phyloP scores from a whole-genome alignment of 192 early-diverging fungal genomes.

The Rhizophlyctis rosea region DNA sequence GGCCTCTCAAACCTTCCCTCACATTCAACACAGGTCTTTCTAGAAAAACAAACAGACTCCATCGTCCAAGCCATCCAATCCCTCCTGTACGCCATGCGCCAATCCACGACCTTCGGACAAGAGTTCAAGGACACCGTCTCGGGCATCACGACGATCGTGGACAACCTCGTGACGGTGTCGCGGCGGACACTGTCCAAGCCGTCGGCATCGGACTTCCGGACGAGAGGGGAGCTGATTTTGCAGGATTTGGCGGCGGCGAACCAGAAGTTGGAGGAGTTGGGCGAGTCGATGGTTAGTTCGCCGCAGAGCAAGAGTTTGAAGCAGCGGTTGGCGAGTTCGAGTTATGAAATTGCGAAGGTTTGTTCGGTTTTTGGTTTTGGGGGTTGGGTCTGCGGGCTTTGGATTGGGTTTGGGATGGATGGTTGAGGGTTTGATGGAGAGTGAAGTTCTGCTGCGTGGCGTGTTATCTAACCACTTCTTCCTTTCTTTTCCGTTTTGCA shows the following conservation, averaged over 20 bases:
- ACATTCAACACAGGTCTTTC: slow-evolving; percentile 46
- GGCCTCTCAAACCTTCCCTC: neutral
- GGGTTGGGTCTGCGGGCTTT: neutral
- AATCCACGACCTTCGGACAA: slow-evolving; percentile 39
- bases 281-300: slow-evolving; percentile 43
- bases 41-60: slow-evolving; percentile 68
- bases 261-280: slow-evolving; percentile 56
- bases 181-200: slow-evolving; percentile 45
- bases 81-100: slow-evolving; percentile 62
- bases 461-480: neutral
- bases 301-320: slow-evolving; percentile 65
- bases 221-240: slow-evolving; percentile 58
- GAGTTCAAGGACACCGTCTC: slow-evolving; percentile 56
- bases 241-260: slow-evolving; percentile 51
- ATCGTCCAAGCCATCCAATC: slow-evolving; percentile 79
- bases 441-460: neutral
- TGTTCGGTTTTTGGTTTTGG: neutral
- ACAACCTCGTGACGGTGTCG: slow-evolving; percentile 51
- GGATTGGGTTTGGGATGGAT: neutral
- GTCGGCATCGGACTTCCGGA: slow-evolving; percentile 30
- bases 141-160: slow-evolving; percentile 58
- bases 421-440: neutral
- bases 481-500: slow-evolving; percentile 1
- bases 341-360: slow-evolving; percentile 85
- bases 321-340: slow-evolving; percentile 75